Base-by-base conservation (phyloP, 2,329 filamentous ascomycete species). In the Aspergillus persii region DNA sequence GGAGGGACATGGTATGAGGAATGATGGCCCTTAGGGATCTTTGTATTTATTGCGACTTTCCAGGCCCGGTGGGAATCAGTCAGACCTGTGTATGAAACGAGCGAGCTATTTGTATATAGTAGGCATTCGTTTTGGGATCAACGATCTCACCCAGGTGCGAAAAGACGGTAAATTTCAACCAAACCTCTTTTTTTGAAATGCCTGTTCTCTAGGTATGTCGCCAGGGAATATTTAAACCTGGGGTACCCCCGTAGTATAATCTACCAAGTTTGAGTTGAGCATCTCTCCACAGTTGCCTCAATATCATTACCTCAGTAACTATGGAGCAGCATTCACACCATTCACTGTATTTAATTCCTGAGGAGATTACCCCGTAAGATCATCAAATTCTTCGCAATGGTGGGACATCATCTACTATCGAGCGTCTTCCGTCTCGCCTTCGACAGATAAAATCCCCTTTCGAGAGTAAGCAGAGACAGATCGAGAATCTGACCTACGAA, bases 401-500 rank as follows among this genome's bases (percentile, higher is more conserved):
- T 7, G 58, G 58, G 47, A 60, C 58, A 15, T 54, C 58, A 8
- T 60, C 58, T 8, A 57, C 47, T 26, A 48, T 60, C 11, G 54
- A 60, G 27, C 58, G 50, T 27, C 58, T 60, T 47, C 58, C 54
- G 9, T 60, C 54, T 46, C 54, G 54, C n/a, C 46, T 60, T 18
- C 50, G 50, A 27, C 44, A 47, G 50, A 33, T 41, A 3, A 60
- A 60, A 54, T 29, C 39, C 53, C 54, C 46, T 18, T 30, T 23
- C 27, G 30, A 46, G 44, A 60, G 46, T 30, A 23, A 53, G 36
- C 47, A 18, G 12, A 57, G 51, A 36, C 54, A 54, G 15, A 54
- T 60, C n/a, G 54, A 60, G 23, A 46, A 60, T 33, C 53, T 60
- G 27, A 36, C 54, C 12, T 60, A 57, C 33, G 58, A 60, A 53